A percentile compares a stretch with the other conserved stretches of the same genome.
Evolutionary conservation across 2,329 filamentous ascomycete species (phyloP).

Genomic region (Metarhizium humberi): DNA sequence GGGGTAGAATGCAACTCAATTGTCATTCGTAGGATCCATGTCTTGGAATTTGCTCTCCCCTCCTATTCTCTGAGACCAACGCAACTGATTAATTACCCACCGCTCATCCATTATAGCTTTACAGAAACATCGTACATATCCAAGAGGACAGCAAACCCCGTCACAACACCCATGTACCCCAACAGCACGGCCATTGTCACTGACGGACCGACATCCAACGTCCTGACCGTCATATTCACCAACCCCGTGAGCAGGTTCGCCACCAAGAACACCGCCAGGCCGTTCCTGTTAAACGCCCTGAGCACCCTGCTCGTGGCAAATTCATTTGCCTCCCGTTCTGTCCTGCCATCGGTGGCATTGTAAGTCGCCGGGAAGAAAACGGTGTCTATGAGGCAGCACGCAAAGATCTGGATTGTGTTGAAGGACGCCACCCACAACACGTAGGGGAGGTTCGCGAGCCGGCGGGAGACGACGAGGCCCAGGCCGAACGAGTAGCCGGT

Average conservation of each 20-base stretch:
- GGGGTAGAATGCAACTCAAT: too few relatives aligned
- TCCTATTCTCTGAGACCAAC: too few relatives aligned
- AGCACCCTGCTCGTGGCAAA: slow-evolving; percentile 74
- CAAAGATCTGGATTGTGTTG: slow-evolving; percentile 73
- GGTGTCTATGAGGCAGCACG: slow-evolving; percentile 70
- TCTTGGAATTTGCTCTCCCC: too few relatives aligned
- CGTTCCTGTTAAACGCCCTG: slow-evolving; percentile 79
- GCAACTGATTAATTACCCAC: background rate
- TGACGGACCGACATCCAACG: slow-evolving; percentile 58
- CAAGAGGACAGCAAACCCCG: slow-evolving; percentile 56
- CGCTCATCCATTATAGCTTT: slow-evolving; percentile 42
- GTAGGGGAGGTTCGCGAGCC: slow-evolving; percentile 88
- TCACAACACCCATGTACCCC: slow-evolving; percentile 59
- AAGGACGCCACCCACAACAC: slow-evolving; percentile 88
- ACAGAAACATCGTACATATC: slow-evolving; percentile 60
- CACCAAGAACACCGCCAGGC: slow-evolving; percentile 72
- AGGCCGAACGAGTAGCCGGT: slow-evolving; percentile 63
- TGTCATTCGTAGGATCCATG: too few relatives aligned
- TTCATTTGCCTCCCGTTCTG: slow-evolving; percentile 55
- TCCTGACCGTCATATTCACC: slow-evolving; percentile 80
- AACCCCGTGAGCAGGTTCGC: slow-evolving; percentile 85
- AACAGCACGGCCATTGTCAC: slow-evolving; percentile 66
- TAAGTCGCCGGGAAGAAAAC: slow-evolving; percentile 67
- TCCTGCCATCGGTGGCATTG: slow-evolving; percentile 40
- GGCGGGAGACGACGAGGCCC: slow-evolving; percentile 70